These are phyloP conservation scores for Fusarium anguioides DNA, from an alignment of 2,329 filamentous ascomycete genomes.

Conservation along the genomic window DNA sequence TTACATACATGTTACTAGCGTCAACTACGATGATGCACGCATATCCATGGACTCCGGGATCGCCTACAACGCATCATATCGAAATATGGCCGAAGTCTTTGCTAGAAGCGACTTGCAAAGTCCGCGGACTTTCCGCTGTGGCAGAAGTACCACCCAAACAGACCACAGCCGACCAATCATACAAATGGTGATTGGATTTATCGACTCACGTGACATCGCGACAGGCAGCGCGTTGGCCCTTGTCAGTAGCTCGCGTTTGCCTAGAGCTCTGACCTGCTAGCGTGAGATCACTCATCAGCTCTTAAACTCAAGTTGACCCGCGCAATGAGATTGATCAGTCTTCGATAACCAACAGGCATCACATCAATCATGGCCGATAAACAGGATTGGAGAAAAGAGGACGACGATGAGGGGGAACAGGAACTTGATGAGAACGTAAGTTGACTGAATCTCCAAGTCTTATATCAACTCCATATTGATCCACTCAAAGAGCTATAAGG, in stretches of 20 bases:
- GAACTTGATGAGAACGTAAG: slow-evolving; percentile 72
- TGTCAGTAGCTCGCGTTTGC: slow-evolving; percentile 48
- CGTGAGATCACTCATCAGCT: slow-evolving; percentile 38
- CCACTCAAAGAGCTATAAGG: slow-evolving; percentile 78
- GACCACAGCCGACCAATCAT: slow-evolving; percentile 41
- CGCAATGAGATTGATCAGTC: slow-evolving; percentile 24
- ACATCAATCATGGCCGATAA: slow-evolving; percentile 50
- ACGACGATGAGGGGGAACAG: slow-evolving; percentile 73
- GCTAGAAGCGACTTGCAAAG: slow-evolving; percentile 11
- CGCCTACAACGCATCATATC: slow-evolving; percentile 40
- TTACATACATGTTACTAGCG: slow-evolving; percentile 24
- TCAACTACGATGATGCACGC: slow-evolving; percentile 45
- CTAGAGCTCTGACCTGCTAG: slow-evolving; percentile 44
- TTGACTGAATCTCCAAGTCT: slow-evolving; percentile 8
- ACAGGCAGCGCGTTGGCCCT: slow-evolving; percentile 35
- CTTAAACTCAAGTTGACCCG: slow-evolving; percentile 39
- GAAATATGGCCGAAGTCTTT: slow-evolving; percentile 18
- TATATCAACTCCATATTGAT: slow-evolving; percentile 21
- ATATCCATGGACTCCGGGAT: slow-evolving; percentile 41
- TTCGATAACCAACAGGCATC: slow-evolving; percentile 12
- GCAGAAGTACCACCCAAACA: slow-evolving; percentile 31
- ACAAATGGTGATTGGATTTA: slow-evolving; percentile 32
- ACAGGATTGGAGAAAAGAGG: slow-evolving; percentile 60
- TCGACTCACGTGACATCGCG: slow-evolving; percentile 49
- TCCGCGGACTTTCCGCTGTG: background rate